A percentile compares a stretch with the other conserved stretches of the same genome.
phyloP scores from a whole-genome alignment of 495 filamentous ascomycete genomes.

The Penicillium maclennaniae region DNA sequence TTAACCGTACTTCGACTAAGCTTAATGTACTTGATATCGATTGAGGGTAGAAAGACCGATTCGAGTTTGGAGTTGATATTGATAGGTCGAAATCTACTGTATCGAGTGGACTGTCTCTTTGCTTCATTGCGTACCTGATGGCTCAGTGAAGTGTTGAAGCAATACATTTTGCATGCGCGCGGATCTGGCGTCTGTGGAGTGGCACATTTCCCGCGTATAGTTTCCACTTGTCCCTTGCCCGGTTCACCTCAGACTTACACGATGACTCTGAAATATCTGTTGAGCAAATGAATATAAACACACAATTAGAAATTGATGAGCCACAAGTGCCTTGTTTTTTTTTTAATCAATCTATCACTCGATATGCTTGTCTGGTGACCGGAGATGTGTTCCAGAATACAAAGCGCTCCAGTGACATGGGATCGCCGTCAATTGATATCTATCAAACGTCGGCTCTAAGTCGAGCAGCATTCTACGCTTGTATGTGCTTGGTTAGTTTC shows the following conservation, averaged over 20 bases:
- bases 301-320: neutral
- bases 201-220: conserved; percentile 5
- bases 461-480: neutral
- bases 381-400: conserved; percentile 3
- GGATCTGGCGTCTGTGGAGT: conserved; percentile 24
- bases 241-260: neutral
- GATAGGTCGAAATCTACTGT: neutral
- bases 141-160: conserved; percentile 2
- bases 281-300: neutral
- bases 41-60: neutral
- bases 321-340: neutral
- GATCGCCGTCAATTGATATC: neutral
- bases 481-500: neutral
- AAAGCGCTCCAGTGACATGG: neutral
- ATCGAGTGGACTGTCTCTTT: neutral
- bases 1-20: neutral
- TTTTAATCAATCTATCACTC: neutral
- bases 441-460: neutral
- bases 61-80: neutral
- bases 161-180: conserved; percentile 14
- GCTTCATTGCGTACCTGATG: neutral
- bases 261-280: neutral
- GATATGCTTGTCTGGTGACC: conserved; percentile 2
- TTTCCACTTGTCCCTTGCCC: neutral
- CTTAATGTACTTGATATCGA: neutral